A percentile compares a stretch with the other conserved stretches of the same genome.
Conservation (phyloP, 1,284 basidiomycete species). For the Melampsora americana region DNA sequence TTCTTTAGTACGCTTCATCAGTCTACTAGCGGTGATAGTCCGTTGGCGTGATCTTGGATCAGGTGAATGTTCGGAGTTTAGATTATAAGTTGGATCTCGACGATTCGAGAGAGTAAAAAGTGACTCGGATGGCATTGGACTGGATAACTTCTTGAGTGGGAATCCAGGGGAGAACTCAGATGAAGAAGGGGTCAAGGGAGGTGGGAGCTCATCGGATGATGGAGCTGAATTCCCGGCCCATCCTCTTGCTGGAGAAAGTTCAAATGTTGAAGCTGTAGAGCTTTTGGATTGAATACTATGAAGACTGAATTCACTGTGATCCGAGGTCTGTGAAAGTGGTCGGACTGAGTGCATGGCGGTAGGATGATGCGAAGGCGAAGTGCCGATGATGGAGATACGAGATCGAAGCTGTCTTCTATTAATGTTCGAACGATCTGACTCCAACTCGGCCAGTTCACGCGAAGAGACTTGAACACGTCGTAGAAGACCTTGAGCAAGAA, state of each 20-base stretch:
- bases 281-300: slow-evolving; percentile 3
- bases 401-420: neutral
- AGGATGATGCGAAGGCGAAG: neutral
- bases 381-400: neutral
- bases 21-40: neutral
- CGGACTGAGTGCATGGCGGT: neutral
- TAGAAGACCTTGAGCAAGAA: slow-evolving; percentile 68
- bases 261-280: neutral
- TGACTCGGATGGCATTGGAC: slow-evolving; percentile 41
- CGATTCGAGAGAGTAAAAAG: slow-evolving; percentile 31
- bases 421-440: slow-evolving; percentile 1
- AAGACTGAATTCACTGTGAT: slow-evolving; percentile 13
- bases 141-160: slow-evolving; percentile 44
- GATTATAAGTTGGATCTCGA: neutral
- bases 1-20: slow-evolving; percentile 47
- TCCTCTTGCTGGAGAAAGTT: neutral
- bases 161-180: slow-evolving; percentile 29
- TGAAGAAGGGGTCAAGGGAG: slow-evolving; percentile 10
- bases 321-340: slow-evolving; percentile 7
- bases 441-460: slow-evolving; percentile 47
- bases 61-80: neutral
- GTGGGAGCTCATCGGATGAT: slow-evolving; percentile 13
- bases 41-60: slow-evolving; percentile 19
- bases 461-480: slow-evolving; percentile 53
- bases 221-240: slow-evolving; percentile 1